phyloP scores from a whole-genome alignment of 257 asterid species.

The Handroanthus guayacan region DNA sequence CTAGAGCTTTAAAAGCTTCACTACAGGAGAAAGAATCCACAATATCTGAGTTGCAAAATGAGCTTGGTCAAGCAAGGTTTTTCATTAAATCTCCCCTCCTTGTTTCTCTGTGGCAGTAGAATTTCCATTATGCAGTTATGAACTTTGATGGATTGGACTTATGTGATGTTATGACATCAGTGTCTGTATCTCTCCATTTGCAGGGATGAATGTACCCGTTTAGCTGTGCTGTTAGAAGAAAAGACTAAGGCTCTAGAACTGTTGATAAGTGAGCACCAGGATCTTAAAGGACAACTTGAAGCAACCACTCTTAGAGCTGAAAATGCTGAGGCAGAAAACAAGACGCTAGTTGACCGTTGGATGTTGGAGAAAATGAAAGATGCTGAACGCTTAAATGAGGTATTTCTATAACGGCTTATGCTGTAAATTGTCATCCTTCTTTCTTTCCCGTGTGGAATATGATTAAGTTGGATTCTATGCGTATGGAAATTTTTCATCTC shows the following conservation, averaged over 20 bases:
- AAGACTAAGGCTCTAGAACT: slow-evolving; percentile 86
- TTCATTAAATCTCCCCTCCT: neutral
- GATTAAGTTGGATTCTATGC: slow-evolving; percentile 18
- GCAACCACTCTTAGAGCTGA: slow-evolving; percentile 67
- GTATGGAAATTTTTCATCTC: neutral
- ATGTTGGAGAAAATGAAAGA: slow-evolving; percentile 93
- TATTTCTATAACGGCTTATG: slow-evolving; percentile 31
- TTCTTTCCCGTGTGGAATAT: slow-evolving; percentile 23
- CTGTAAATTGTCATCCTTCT: slow-evolving; percentile 7
- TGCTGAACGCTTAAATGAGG: slow-evolving; percentile 96
- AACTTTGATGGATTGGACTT: neutral
- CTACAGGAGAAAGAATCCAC: slow-evolving; percentile 77
- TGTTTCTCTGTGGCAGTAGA: neutral
- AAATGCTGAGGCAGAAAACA: slow-evolving; percentile 81
- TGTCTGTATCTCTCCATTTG: slow-evolving; percentile 33
- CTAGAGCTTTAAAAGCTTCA: slow-evolving; percentile 75
- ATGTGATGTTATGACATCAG: slow-evolving; percentile 14
- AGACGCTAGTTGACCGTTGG: slow-evolving; percentile 87
- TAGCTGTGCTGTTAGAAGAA: slow-evolving; percentile 70
- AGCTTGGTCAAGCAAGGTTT: slow-evolving; percentile 81
- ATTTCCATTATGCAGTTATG: slow-evolving; percentile 6
- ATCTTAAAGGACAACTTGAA: slow-evolving; percentile 71
- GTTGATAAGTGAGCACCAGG: slow-evolving; percentile 80
- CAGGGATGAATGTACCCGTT: slow-evolving; percentile 85
- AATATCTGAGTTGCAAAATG: slow-evolving; percentile 68